phyloP scores from a whole-genome alignment of 768 basidiomycete genomes.

The Artomyces pyxidatus region DNA sequence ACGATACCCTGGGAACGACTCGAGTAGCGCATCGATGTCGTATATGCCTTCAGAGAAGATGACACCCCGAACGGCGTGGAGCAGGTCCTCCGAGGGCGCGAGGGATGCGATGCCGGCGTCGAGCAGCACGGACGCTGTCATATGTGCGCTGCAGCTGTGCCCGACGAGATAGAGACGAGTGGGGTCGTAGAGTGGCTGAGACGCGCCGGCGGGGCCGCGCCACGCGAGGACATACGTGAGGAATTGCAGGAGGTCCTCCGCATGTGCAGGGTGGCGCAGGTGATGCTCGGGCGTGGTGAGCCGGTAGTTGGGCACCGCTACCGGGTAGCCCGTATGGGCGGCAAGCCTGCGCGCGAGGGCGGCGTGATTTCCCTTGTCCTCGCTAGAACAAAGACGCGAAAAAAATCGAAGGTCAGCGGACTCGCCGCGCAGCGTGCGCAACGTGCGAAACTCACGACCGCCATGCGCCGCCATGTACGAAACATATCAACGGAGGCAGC shows the following conservation, averaged over 20 bases:
- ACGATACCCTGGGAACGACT: conserved; percentile 58
- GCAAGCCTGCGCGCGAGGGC: conserved; percentile 47
- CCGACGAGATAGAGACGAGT: conserved; percentile 51
- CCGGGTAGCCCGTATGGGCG: conserved; percentile 39
- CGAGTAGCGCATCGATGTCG: conserved; percentile 58
- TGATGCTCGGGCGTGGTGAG: conserved; percentile 40
- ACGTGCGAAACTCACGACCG: conserved; percentile 44
- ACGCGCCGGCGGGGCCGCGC: conserved; percentile 26
- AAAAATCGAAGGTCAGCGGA: not conserved
- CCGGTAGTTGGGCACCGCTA: conserved; percentile 74
- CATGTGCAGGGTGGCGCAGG: conserved; percentile 64
- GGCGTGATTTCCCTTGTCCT: conserved; percentile 60
- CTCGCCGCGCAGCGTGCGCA: conserved; percentile 3
- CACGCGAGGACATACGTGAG: conserved; percentile 49
- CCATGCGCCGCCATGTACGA: conserved; percentile 85
- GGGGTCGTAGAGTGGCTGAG: conserved; percentile 29
- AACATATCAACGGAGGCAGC: conserved; percentile 46
- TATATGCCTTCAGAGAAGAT: conserved; percentile 73
- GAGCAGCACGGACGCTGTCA: conserved; percentile 64
- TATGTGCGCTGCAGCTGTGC: conserved; percentile 81
- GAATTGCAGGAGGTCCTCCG: conserved; percentile 54
- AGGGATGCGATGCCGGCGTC: conserved; percentile 38
- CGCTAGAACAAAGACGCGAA: conserved; percentile 32
- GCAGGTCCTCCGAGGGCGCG: conserved; percentile 34
- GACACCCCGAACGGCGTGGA: conserved; percentile 42